Conservation (phyloP, 768 basidiomycete species). For the Botryobasidium botryosum region DNA sequence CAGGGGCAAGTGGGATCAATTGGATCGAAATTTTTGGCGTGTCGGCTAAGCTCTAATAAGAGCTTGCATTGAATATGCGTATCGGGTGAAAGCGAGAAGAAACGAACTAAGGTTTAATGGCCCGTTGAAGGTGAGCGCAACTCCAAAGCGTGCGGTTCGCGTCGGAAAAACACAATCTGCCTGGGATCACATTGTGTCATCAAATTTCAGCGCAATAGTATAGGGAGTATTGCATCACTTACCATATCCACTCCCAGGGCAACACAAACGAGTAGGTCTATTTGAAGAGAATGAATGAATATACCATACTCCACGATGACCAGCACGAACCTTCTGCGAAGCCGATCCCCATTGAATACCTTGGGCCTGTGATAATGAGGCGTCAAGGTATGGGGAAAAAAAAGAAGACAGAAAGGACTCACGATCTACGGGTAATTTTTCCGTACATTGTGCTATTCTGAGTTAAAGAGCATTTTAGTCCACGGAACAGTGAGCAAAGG, state of each 20-base stretch:
- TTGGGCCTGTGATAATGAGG: constrained; percentile 38
- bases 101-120: constrained; percentile 65
- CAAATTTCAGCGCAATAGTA: neutral
- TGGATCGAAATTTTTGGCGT: constrained; percentile 47
- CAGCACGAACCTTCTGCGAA: constrained; percentile 64
- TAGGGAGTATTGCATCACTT: constrained; percentile 8
- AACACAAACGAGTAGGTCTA: constrained; percentile 78
- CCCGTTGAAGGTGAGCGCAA: constrained; percentile 67
- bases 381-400: neutral
- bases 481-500: neutral
- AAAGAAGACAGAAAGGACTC: constrained; percentile 18
- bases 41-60: constrained; percentile 42
- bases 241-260: constrained; percentile 92
- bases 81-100: neutral
- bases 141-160: constrained; percentile 78
- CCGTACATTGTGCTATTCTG: constrained; percentile 66
- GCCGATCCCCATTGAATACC: constrained; percentile 87
- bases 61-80: neutral
- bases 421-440: constrained; percentile 64
- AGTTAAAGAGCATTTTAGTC: constrained; percentile 7
- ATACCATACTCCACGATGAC: neutral
- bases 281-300: neutral
- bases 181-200: constrained; percentile 22
- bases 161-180: constrained; percentile 92
- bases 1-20: constrained; percentile 72